Evolutionary conservation across 371 early-diverging fungal species (phyloP).

Genomic region (Mortierella sp.): DNA sequence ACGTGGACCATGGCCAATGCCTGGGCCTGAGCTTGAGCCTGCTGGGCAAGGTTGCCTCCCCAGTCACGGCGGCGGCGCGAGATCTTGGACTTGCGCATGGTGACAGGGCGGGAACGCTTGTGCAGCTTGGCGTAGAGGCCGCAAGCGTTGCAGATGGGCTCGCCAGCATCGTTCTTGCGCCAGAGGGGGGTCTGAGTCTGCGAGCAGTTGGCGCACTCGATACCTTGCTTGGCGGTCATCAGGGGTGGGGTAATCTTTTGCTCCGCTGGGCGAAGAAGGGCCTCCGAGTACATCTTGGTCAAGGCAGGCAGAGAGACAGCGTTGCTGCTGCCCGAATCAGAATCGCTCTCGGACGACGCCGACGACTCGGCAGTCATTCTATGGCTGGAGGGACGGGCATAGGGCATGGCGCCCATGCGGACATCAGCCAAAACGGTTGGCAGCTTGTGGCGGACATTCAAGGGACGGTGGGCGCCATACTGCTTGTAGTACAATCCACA

Average conservation of each 20-base stretch:
- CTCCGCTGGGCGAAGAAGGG: conserved; percentile 34
- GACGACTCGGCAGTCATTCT: conserved; percentile 31
- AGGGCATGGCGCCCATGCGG: conserved; percentile 45
- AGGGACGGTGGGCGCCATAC: conserved; percentile 78
- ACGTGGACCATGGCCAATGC: conserved; percentile 51
- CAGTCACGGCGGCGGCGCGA: conserved; percentile 72
- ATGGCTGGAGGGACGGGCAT: conserved; percentile 30
- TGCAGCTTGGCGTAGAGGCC: conserved; percentile 88
- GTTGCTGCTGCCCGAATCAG: conserved; percentile 26
- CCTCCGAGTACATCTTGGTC: conserved; percentile 56
- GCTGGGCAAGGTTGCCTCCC: conserved; percentile 56
- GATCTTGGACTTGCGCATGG: conserved; percentile 74
- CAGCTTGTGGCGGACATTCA: conserved; percentile 72
- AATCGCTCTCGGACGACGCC: conserved; percentile 48
- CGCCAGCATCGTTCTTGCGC: conserved; percentile 84
- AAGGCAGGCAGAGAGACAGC: conserved; percentile 31
- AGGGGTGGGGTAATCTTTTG: conserved; percentile 45
- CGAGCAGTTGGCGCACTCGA: conserved; percentile 82
- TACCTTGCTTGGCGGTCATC: conserved; percentile 57
- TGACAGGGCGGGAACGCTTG: conserved; percentile 68
- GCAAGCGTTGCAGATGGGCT: conserved; percentile 90
- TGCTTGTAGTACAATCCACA: conserved; percentile 89
- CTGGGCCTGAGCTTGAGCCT: conserved; percentile 53
- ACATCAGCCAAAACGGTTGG: conserved; percentile 39
- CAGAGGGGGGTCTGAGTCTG: conserved; percentile 89